Conservation (phyloP, 2,329 filamentous ascomycete genomes). For the Exophiala phaeomuriformis region DNA sequence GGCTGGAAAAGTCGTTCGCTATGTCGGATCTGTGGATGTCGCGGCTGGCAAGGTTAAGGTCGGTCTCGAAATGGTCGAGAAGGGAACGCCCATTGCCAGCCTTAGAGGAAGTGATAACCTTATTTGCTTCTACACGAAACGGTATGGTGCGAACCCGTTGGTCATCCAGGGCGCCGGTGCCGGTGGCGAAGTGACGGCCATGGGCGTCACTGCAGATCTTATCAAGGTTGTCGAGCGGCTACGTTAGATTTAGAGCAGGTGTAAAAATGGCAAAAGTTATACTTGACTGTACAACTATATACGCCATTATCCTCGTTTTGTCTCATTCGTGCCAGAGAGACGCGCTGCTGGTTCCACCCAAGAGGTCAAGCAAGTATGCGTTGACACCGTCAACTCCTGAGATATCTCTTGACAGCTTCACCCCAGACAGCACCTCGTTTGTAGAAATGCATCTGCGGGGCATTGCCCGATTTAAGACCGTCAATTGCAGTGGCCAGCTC, state of each 20-base stretch:
- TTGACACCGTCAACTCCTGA: not conserved
- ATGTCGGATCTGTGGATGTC: conserved; percentile 89
- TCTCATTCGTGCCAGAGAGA: not conserved
- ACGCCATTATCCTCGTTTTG: not conserved
- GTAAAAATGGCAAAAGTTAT: not conserved
- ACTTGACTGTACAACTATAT: not conserved
- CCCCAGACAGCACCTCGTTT: conserved; percentile 53
- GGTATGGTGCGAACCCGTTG: conserved; percentile 83
- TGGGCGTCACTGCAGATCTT: conserved; percentile 92
- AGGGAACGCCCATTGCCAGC: conserved; percentile 81
- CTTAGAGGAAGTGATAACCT: conserved; percentile 98
- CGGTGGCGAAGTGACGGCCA: conserved; percentile 90
- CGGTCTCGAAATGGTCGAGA: conserved; percentile 81
- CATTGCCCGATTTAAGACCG: conserved; percentile 50
- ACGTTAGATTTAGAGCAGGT: conserved; percentile 34
- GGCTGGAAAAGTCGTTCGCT: conserved; percentile 85
- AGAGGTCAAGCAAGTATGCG: not conserved
- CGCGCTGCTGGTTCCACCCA: not conserved
- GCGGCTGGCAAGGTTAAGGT: conserved; percentile 77
- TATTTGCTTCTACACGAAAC: conserved; percentile 95
- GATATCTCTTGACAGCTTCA: conserved; percentile 46
- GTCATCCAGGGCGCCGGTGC: conserved; percentile 93
- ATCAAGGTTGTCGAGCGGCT: conserved; percentile 78
- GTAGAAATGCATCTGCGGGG: conserved; percentile 52
- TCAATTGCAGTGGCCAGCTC: conserved; percentile 53